A percentile compares a stretch with the other conserved stretches of the same genome.
phyloP scores from a whole-genome alignment of 2,329 filamentous ascomycete species.

The Mycosphaerella arachidis region DNA sequence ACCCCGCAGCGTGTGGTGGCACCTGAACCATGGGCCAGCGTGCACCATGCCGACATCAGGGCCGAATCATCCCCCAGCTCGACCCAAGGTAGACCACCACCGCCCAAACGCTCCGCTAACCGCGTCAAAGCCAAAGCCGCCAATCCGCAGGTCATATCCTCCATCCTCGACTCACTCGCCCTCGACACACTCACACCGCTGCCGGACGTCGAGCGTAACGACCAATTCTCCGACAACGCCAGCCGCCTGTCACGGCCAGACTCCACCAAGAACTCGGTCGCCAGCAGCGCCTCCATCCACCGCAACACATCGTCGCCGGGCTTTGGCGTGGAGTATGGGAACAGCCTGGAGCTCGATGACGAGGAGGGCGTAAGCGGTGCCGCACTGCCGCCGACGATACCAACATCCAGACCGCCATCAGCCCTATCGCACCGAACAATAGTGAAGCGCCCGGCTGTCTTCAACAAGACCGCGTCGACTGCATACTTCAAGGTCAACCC shows the following conservation, averaged over 20 bases:
- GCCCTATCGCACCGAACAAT: slow-evolving; percentile 66
- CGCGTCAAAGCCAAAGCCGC: slow-evolving; percentile 41
- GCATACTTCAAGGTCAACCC: slow-evolving; percentile 13
- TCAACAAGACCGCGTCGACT: slow-evolving; percentile 4
- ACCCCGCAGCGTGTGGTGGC: not conserved
- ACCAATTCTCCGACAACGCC: slow-evolving; percentile 19
- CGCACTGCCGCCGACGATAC: slow-evolving; percentile 35
- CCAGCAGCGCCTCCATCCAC: slow-evolving; percentile 22
- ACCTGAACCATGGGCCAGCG: slow-evolving; percentile 2
- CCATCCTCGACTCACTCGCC: slow-evolving; percentile 56
- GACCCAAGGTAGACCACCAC: not conserved
- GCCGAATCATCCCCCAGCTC: slow-evolving; percentile 1
- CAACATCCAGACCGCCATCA: slow-evolving; percentile 75
- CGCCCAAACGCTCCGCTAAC: slow-evolving; percentile 14
- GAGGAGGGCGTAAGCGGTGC: slow-evolving; percentile 22
- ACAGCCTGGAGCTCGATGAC: slow-evolving; percentile 31
- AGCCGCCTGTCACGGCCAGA: slow-evolving; percentile 19
- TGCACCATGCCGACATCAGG: not conserved
- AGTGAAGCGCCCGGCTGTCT: slow-evolving; percentile 39
- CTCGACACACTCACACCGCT: slow-evolving; percentile 36
- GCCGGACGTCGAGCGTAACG: slow-evolving; percentile 16
- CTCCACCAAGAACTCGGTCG: slow-evolving; percentile 21
- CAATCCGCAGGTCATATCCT: slow-evolving; percentile 65
- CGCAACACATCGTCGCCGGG: slow-evolving; percentile 23
- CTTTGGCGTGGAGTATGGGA: slow-evolving; percentile 71